Base-by-base conservation (phyloP, 805 yeast species). In the Candida broadrunensis region DNA sequence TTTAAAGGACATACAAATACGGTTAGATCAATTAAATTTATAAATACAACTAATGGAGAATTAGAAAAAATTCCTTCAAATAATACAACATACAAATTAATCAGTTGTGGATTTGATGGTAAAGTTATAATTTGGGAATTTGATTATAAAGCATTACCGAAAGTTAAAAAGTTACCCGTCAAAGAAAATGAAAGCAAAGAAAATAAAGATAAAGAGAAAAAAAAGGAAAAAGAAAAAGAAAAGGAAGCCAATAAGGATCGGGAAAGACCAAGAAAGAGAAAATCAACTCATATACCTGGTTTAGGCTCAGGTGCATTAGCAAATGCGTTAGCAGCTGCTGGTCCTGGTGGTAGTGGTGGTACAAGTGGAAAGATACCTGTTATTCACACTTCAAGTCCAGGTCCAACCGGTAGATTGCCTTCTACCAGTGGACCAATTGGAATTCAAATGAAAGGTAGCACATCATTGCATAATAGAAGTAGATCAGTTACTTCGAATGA, bases 61-160 rank as follows among this genome's bases (percentile, higher is more conserved):
- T 5, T 5, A 29, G 32, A 29, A 15, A n/a, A n/a, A n/a, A n/a
- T n/a, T n/a, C 5, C 5, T 7, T 33, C 38, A 7, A 39, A 42
- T 18, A 41, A 35, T 19, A 55, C 50, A 43, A 46, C 55, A 3
- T 69, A 69, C 47, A 62, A 62, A 40, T 44, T 69, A 31, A 49
- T 67, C 2, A 61, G 70, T 36, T 59, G 67, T 47, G 75, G 73
- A 1, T 51, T 47, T 40, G 75, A 70, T 44, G 72, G 71, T 1
- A 62, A 64, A 38, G 54, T 67, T 5, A 55, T 67, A n/a, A 43
- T 67, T 13, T 70, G 75, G 75, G 75, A 70, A 39, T 67, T 70
- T 51, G 72, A 70, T 44, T 63, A 63, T 43, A 65, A 64, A 42
- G 70, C 72, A 3, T 53, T 70, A 19, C 68, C 72, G 4, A 60